phyloP scores from a whole-genome alignment of 345 rosid genomes.

The Clausena lansium region DNA sequence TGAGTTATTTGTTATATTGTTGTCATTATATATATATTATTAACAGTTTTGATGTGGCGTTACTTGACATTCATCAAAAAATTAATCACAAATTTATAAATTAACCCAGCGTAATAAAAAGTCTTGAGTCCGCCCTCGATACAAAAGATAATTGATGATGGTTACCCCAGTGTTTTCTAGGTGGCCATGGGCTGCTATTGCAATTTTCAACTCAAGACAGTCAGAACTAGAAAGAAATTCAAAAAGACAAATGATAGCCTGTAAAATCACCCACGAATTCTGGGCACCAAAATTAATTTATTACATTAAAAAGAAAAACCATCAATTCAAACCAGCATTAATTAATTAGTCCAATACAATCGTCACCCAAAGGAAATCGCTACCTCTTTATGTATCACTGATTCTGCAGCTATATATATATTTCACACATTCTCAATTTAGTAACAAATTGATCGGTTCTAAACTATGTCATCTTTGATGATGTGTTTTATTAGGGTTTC shows the following conservation, averaged over 20 bases:
- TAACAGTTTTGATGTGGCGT: too few relatives aligned
- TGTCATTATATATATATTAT: too few relatives aligned
- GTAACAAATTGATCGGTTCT: not conserved
- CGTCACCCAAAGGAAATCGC: not conserved
- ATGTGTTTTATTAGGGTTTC: not conserved
- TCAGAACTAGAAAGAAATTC: not conserved
- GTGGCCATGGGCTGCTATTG: constrained; percentile 25
- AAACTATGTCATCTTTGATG: not conserved
- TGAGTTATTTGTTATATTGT: too few relatives aligned
- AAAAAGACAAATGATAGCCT: not conserved
- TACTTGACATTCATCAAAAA: too few relatives aligned
- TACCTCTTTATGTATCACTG: not conserved
- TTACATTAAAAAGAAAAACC: not conserved
- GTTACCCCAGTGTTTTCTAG: not conserved
- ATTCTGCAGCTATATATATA: not conserved
- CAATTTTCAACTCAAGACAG: constrained; percentile 9
- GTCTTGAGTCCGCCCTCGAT: too few relatives aligned
- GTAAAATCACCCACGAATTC: not conserved
- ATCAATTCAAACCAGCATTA: not conserved
- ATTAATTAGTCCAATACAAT: not conserved
- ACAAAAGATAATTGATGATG: too few relatives aligned
- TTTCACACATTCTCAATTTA: not conserved
- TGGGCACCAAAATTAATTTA: not conserved
- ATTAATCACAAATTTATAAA: too few relatives aligned
- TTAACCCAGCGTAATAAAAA: too few relatives aligned